Conservation (phyloP, 2,329 filamentous ascomycete genomes). For the Blastomyces gilchristii region DNA sequence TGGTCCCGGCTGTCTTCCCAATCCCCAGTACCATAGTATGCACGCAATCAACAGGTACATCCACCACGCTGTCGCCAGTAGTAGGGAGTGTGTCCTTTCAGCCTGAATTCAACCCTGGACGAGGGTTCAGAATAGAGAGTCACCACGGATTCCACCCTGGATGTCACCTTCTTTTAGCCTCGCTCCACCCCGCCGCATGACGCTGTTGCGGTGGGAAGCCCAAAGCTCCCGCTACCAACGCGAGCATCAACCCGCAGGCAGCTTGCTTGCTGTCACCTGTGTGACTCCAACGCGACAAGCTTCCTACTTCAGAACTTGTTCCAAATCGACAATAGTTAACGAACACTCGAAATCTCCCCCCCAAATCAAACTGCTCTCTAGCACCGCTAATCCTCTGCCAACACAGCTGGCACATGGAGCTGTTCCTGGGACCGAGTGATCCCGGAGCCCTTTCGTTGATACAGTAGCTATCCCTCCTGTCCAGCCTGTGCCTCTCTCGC, state of each 20-base stretch:
- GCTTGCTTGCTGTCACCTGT: not conserved
- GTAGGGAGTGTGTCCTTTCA: not conserved
- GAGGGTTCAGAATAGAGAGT: no score
- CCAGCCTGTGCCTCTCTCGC: no score
- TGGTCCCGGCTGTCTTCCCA: no score
- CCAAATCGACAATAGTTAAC: not conserved
- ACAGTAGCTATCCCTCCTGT: not conserved
- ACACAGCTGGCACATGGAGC: not conserved
- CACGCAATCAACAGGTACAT: no score
- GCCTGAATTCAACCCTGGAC: not conserved
- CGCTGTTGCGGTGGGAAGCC: not conserved
- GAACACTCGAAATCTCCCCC: not conserved
- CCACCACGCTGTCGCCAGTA: no score
- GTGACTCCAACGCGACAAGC: not conserved
- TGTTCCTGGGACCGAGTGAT: not conserved
- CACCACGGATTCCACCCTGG: conserved; percentile 9
- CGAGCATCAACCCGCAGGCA: no score
- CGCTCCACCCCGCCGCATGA: conserved; percentile 6
- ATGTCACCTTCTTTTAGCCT: conserved; percentile 12
- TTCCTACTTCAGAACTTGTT: not conserved
- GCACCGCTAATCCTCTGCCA: not conserved
- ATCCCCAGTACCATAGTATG: no score
- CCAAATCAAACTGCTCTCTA: not conserved
- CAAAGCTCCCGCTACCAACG: not conserved
- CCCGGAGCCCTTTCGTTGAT: not conserved